Conservation (phyloP, 164 flowering plant species). For the Umbilicus rupestris region DNA sequence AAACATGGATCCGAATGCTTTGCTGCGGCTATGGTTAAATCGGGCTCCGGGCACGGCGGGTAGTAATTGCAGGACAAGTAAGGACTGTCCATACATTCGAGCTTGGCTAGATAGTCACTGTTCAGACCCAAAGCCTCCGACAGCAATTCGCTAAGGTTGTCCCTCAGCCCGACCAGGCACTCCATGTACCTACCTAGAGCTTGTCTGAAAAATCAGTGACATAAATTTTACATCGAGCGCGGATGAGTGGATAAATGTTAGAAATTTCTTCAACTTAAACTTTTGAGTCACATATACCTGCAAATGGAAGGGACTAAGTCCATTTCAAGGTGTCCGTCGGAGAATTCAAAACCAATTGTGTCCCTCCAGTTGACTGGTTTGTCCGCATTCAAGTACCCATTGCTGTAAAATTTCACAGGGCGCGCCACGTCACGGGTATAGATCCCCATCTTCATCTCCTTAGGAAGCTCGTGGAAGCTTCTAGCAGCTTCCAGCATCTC, state of each 20-base stretch:
- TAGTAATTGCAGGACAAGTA: conserved; percentile 9
- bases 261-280: too few relatives aligned
- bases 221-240: too few relatives aligned
- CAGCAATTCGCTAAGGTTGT: background rate
- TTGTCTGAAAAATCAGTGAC: too few relatives aligned
- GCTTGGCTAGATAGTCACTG: conserved; percentile 5
- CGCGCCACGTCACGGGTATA: conserved; percentile 18
- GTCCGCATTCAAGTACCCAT: conserved; percentile 17
- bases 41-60: conserved; percentile 9
- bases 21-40: conserved; percentile 3
- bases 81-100: conserved; percentile 8
- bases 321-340: conserved; percentile 14
- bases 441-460: conserved; percentile 19
- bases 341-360: conserved; percentile 15
- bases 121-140: conserved; percentile 11
- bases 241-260: too few relatives aligned
- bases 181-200: conserved; percentile 9
- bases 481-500: conserved; percentile 16
- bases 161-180: conserved; percentile 3
- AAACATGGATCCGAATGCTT: conserved; percentile 14
- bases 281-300: too few relatives aligned
- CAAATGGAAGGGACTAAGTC: conserved; percentile 13
- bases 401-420: conserved; percentile 18
- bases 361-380: conserved; percentile 30
- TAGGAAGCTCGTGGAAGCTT: conserved; percentile 26